phyloP scores from a whole-genome alignment of 2,329 filamentous ascomycete species.

The Neonectria neomacrospora region DNA sequence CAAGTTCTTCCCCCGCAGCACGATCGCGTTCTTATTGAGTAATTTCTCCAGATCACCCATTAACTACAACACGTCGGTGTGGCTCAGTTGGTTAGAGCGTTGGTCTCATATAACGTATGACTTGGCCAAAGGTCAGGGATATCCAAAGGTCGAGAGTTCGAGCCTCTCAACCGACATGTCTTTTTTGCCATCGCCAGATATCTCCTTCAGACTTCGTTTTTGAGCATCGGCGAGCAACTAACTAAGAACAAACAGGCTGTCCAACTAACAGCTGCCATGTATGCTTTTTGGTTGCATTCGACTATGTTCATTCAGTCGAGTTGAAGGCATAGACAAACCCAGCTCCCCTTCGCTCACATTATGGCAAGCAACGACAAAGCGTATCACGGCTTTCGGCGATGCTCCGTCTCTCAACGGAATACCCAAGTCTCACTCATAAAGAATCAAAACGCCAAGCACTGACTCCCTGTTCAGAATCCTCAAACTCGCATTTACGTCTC shows the following conservation, averaged over 20 bases:
- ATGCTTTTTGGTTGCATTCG: background rate
- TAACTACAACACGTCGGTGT: slow-evolving; percentile 41
- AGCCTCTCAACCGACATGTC: slow-evolving; percentile 39
- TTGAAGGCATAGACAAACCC: background rate
- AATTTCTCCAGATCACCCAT: background rate
- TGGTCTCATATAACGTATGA: slow-evolving; percentile 48
- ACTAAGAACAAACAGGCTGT: background rate
- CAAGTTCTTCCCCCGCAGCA: background rate
- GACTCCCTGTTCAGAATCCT: background rate
- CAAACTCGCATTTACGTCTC: background rate
- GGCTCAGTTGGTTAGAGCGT: slow-evolving; percentile 55
- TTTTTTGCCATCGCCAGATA: slow-evolving; percentile 17
- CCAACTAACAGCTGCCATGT: background rate
- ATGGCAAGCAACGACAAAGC: background rate
- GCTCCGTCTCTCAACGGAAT: background rate
- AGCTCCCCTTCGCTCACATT: background rate
- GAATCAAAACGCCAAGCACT: background rate
- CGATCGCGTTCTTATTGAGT: background rate
- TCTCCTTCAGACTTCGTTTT: background rate
- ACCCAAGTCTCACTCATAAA: background rate
- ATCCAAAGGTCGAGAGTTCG: slow-evolving; percentile 47
- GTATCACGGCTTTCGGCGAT: background rate
- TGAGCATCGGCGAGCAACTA: too few relatives aligned
- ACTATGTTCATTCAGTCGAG: background rate
- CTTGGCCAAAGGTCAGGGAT: slow-evolving; percentile 34